Base-by-base conservation (phyloP, 73 alveolate genomes). In the Stentor roeselii region DNA sequence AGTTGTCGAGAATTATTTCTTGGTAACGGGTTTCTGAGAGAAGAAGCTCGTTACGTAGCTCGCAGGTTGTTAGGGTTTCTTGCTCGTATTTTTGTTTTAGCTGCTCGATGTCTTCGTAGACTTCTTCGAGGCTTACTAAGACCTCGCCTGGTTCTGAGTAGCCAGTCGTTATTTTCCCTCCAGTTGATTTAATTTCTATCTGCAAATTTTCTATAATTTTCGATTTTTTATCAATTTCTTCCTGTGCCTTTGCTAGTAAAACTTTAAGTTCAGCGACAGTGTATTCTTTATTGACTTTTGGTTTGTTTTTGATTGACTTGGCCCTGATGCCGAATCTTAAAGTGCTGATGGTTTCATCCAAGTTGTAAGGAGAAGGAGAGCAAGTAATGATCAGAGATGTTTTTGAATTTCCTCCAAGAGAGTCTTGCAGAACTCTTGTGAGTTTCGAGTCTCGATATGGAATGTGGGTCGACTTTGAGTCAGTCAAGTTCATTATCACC, bases 361-460 rank as follows among this genome's bases (percentile, higher is more conserved):
- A 97, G 84, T 92, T 96, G 78, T 91, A 92, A 58, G 94, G 92
- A 36, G 90, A 67, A 3, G 96, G 96, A 30, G 95, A 83, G 27
- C 96, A 88, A 1, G 95, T 89, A 41, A 95, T 97, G 38, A 97
- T 94, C 60, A 97, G 86, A 60, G 98, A 91, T 38, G 99, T 97
- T 84, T 91, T 86, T 32, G 98, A 94, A 78, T 97, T 97, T 35
- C 98, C 99, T 36, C 99, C 98, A 39, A 97, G 83, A 21, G 99
- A 94, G 60, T 97, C 98, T 84, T 96, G 93, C 59, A 97, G 85
- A 27, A 97, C 87, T 90, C 98, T 97, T 2, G 99, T 97, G 39
- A 97, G 91, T 89, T 97, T 97, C 0, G 99, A 97, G 84, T 97
- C 99, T 90, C 99, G 78, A 86, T 95, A 95, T 42, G 99, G 98